phyloP scores from a whole-genome alignment of 2,329 filamentous ascomycete species.

The Macrophomina phaseolina region DNA sequence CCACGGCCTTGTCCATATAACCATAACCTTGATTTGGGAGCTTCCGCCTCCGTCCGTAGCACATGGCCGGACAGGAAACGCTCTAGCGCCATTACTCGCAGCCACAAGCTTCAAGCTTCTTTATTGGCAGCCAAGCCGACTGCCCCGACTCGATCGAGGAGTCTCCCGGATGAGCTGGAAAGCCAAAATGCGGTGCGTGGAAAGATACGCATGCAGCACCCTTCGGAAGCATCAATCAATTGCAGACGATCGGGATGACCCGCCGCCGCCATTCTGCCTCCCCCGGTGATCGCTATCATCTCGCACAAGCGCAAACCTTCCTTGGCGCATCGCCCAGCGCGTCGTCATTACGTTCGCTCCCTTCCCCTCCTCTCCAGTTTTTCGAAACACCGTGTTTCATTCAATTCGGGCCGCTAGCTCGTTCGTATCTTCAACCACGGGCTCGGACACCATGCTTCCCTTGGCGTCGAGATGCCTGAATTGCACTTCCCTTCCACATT shows the following conservation, averaged over 20 bases:
- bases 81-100: constrained; percentile 22
- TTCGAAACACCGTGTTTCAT: constrained; percentile 21
- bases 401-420: constrained; percentile 9
- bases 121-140: constrained; percentile 1
- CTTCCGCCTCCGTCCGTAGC: constrained; percentile 15
- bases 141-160: neutral
- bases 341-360: neutral
- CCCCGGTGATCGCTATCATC: neutral
- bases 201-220: neutral
- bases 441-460: neutral
- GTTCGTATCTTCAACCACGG: constrained; percentile 14
- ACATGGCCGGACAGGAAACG: neutral
- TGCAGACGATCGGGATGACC: neutral
- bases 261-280: neutral
- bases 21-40: constrained; percentile 17
- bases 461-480: neutral
- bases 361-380: neutral
- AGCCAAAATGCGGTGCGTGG: neutral
- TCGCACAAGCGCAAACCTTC: neutral
- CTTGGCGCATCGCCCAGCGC: neutral
- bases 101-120: neutral
- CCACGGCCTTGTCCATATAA: constrained; percentile 20
- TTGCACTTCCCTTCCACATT: neutral
- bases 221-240: constrained; percentile 6
- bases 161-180: constrained; percentile 8